These are phyloP conservation scores for Aspergillus sp. DNA, from an alignment of 2,329 filamentous ascomycete species.

Conservation along the genomic window DNA sequence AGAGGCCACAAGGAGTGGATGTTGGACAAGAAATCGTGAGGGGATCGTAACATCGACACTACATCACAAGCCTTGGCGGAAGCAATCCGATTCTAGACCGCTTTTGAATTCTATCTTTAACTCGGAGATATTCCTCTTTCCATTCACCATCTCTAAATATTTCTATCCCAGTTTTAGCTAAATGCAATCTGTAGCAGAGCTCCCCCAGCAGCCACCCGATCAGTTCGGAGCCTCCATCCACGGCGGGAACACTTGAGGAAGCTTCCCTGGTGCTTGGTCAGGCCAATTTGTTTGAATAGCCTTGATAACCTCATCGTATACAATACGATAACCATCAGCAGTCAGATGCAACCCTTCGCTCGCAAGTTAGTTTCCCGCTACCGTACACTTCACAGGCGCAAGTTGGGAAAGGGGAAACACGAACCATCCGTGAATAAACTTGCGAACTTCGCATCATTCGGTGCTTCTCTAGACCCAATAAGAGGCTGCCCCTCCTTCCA, in stretches of 20 bases:
- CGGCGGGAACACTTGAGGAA: slow-evolving; percentile 54
- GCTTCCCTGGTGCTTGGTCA: slow-evolving; percentile 53
- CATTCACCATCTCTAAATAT: not conserved
- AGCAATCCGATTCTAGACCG: slow-evolving; percentile 14
- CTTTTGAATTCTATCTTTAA: slow-evolving; percentile 7
- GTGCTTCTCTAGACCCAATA: slow-evolving; percentile 57
- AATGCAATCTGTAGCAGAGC: not conserved
- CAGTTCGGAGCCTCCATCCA: slow-evolving; percentile 50
- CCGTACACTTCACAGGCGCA: too few relatives aligned
- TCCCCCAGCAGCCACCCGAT: not conserved
- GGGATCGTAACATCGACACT: slow-evolving; percentile 12
- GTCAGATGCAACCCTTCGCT: slow-evolving; percentile 56
- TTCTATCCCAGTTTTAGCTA: not conserved
- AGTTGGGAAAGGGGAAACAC: slow-evolving; percentile 18
- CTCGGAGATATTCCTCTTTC: not conserved
- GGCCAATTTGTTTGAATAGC: slow-evolving; percentile 54
- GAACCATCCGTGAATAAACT: slow-evolving; percentile 58
- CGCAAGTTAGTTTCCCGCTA: not conserved
- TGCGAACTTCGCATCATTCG: slow-evolving; percentile 57
- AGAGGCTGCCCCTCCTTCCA: slow-evolving; percentile 54
- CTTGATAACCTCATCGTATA: slow-evolving; percentile 55
- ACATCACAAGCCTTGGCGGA: slow-evolving; percentile 13
- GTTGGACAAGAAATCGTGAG: slow-evolving; percentile 16
- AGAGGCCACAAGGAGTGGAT: slow-evolving; percentile 1
- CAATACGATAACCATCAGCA: slow-evolving; percentile 55